Evolutionary conservation across 1,284 basidiomycete species (phyloP).

Genomic region (Microbotryum silenes-acaulis): DNA sequence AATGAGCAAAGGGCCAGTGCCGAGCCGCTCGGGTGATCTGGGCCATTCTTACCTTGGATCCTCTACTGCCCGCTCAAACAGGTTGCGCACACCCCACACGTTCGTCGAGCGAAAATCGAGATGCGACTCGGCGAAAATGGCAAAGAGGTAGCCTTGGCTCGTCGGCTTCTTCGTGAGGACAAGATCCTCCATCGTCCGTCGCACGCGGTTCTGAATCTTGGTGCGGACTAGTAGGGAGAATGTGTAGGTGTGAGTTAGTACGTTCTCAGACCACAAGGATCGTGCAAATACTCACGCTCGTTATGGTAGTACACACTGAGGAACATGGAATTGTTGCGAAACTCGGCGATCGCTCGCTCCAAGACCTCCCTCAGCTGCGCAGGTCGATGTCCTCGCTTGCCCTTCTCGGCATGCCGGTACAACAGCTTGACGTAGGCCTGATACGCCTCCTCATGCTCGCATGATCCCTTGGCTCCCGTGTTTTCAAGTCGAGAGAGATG

Average conservation of each 20-base stretch:
- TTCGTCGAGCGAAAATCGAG: conserved; percentile 29
- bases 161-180: conserved; percentile 57
- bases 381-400: conserved; percentile 56
- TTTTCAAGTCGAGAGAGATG: conserved; percentile 32
- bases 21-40: background rate
- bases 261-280: too few relatives aligned
- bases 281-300: conserved; percentile 54
- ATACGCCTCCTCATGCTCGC: conserved; percentile 54
- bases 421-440: conserved; percentile 55
- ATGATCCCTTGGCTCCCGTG: conserved; percentile 32
- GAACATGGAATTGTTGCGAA: conserved; percentile 64
- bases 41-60: conserved; percentile 17
- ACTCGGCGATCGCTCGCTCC: conserved; percentile 51
- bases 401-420: conserved; percentile 53
- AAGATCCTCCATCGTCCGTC: conserved; percentile 55
- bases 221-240: conserved; percentile 31
- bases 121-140: conserved; percentile 37
- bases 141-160: conserved; percentile 35
- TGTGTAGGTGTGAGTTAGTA: conserved; percentile 41
- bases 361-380: conserved; percentile 54
- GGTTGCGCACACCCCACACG: conserved; percentile 28
- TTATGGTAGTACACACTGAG: conserved; percentile 68
- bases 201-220: conserved; percentile 53
- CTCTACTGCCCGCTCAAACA: conserved; percentile 37
- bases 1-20: background rate